phyloP scores from a whole-genome alignment of 2,329 filamentous ascomycete species.

The Colletotrichum caudatum region DNA sequence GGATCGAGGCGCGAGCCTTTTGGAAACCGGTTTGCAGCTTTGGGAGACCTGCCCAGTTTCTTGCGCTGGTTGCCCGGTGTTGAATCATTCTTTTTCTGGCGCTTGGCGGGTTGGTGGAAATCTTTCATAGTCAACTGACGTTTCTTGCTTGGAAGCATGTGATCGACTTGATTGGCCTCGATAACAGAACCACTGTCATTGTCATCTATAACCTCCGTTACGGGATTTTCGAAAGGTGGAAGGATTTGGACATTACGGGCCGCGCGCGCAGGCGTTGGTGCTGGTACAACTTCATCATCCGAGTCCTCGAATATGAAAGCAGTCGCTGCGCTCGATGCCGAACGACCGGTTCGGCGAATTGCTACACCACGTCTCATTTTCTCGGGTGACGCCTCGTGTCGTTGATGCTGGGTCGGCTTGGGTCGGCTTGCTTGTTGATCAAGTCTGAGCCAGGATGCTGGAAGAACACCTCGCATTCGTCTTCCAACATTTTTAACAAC shows the following conservation, averaged over 20 bases:
- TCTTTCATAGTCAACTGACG: constrained; percentile 51
- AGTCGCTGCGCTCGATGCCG: constrained; percentile 37
- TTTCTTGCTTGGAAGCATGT: constrained; percentile 61
- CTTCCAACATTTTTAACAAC: constrained; percentile 54
- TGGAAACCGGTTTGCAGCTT: not conserved
- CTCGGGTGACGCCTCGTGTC: constrained; percentile 52
- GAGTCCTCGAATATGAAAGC: constrained; percentile 58
- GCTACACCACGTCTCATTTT: constrained; percentile 63
- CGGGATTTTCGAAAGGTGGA: constrained; percentile 1
- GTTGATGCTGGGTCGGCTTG: constrained; percentile 49
- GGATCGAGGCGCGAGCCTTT: constrained; percentile 18
- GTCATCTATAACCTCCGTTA: constrained; percentile 43
- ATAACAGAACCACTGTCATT: constrained; percentile 56
- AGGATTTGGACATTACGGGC: not conserved
- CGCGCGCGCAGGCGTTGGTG: not conserved
- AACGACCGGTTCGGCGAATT: constrained; percentile 54
- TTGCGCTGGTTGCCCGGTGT: constrained; percentile 39
- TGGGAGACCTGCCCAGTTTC: constrained; percentile 45
- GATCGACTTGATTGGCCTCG: constrained; percentile 66
- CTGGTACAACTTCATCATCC: constrained; percentile 52
- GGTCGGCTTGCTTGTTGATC: constrained; percentile 57
- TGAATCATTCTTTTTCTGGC: constrained; percentile 44
- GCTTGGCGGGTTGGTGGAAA: constrained; percentile 45
- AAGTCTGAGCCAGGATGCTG: constrained; percentile 75
- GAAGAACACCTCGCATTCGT: constrained; percentile 70